phyloP scores from a whole-genome alignment of 495 filamentous ascomycete genomes.

The Xylaria flabelliformis region DNA sequence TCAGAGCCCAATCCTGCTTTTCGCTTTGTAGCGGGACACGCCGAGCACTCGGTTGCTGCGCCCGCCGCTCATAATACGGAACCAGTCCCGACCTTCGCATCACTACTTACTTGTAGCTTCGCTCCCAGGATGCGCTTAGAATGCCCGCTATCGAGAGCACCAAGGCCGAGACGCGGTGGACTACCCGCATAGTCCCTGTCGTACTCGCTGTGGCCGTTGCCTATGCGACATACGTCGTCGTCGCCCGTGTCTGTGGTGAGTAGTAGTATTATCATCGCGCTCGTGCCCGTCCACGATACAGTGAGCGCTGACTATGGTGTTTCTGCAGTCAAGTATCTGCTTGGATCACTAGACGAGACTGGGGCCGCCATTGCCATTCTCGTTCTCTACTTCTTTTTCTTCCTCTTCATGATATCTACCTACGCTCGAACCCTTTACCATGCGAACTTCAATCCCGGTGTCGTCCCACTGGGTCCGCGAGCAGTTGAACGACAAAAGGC shows the following conservation, averaged over 20 bases:
- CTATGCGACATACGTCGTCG: conserved; percentile 50
- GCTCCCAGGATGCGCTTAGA: conserved; percentile 37
- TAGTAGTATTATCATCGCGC: not conserved
- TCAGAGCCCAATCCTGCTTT: conserved; percentile 7
- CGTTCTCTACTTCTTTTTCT: conserved; percentile 70
- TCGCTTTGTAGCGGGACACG: not conserved
- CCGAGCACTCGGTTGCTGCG: not conserved
- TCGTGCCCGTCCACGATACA: not conserved
- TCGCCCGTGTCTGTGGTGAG: conserved; percentile 52
- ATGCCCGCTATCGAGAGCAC: conserved; percentile 42
- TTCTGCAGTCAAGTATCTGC: conserved; percentile 66
- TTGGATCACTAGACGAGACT: conserved; percentile 56
- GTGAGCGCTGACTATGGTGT: not conserved
- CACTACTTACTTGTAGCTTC: not conserved
- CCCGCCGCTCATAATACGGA: not conserved
- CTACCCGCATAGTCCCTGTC: conserved; percentile 49
- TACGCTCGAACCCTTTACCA: conserved; percentile 72
- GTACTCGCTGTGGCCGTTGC: conserved; percentile 47
- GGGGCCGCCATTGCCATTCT: conserved; percentile 72
- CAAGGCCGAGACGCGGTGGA: conserved; percentile 52
- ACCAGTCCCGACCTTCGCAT: not conserved
- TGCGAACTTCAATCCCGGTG: conserved; percentile 71
- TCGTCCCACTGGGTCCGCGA: conserved; percentile 64
- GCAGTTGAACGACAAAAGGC: conserved; percentile 39
- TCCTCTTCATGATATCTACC: conserved; percentile 67